A percentile compares a stretch with the other conserved stretches of the same genome.
phyloP scores from a whole-genome alignment of 345 rosid genomes.

The Pelargonium nanum region DNA sequence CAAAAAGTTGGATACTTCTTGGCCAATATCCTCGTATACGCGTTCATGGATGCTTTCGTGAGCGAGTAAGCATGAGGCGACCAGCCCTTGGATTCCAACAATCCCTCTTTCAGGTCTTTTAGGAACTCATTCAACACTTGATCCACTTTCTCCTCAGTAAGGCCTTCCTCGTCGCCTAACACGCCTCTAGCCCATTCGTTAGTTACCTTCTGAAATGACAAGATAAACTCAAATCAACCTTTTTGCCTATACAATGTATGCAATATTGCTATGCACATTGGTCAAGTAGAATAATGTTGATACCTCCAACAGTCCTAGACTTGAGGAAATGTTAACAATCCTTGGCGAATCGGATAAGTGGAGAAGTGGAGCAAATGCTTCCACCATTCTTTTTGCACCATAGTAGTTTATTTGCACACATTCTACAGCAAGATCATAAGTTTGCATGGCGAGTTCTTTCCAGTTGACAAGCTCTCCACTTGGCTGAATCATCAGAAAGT shows the following conservation, averaged over 20 bases:
- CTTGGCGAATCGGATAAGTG: conserved; percentile 27
- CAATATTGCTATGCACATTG: neutral
- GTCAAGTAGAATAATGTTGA: neutral
- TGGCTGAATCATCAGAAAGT: conserved; percentile 10
- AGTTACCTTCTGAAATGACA: conserved; percentile 13
- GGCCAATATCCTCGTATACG: conserved; percentile 29
- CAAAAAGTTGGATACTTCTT: conserved; percentile 16
- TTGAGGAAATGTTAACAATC: conserved; percentile 27
- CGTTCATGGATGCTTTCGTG: conserved; percentile 28
- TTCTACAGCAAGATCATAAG: conserved; percentile 17
- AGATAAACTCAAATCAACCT: no score
- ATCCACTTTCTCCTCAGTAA: conserved; percentile 22
- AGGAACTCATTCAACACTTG: conserved; percentile 11
- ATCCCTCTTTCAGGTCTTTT: conserved; percentile 18
- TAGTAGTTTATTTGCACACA: conserved; percentile 40
- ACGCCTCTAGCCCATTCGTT: conserved; percentile 11
- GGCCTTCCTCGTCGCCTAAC: conserved; percentile 17
- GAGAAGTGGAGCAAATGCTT: conserved; percentile 32
- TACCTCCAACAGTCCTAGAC: conserved; percentile 18
- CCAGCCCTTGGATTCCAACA: conserved; percentile 18
- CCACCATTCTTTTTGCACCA: conserved; percentile 24
- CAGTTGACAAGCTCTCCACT: conserved; percentile 11
- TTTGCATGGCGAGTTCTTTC: conserved; percentile 10
- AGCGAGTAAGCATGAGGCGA: conserved; percentile 15
- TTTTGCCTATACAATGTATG: neutral